Conservation (phyloP, 306 rosid genomes). For the Gynostemma pentaphyllum region DNA sequence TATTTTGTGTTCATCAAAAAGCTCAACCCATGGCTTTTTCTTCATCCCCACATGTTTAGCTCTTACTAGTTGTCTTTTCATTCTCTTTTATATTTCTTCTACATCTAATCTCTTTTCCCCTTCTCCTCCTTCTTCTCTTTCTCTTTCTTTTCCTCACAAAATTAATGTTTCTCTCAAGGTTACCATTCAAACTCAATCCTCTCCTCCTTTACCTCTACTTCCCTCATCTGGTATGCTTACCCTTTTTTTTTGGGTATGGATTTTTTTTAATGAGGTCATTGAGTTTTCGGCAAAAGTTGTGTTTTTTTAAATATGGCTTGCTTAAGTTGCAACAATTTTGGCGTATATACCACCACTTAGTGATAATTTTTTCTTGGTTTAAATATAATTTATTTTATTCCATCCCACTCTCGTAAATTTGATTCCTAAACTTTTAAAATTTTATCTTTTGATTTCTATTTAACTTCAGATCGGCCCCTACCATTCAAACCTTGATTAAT, state of each 20-base stretch:
- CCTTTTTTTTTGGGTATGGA: too few relatives aligned
- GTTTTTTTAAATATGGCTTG: not conserved
- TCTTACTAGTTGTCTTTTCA: slow-evolving; percentile 28
- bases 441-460: too few relatives aligned
- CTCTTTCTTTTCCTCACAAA: not conserved
- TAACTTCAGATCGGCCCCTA: too few relatives aligned
- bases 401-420: too few relatives aligned
- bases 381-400: too few relatives aligned
- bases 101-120: slow-evolving; percentile 12
- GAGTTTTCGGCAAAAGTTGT: too few relatives aligned
- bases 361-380: not conserved
- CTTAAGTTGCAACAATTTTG: not conserved
- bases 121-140: not conserved
- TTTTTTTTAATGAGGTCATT: too few relatives aligned
- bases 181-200: slow-evolving; percentile 2
- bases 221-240: not conserved
- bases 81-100: slow-evolving; percentile 42
- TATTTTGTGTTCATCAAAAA: slow-evolving; percentile 17
- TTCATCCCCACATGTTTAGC: slow-evolving; percentile 48
- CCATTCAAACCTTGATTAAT: too few relatives aligned
- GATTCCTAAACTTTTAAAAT: too few relatives aligned
- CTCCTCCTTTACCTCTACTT: not conserved
- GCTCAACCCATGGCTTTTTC: slow-evolving; percentile 20
- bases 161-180: not conserved
- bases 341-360: not conserved